Percentiles rank a stretch among this genome's conserved stretches.
Conservation (phyloP, 495 filamentous ascomycete species). For the Geopyxis carbonaria region DNA sequence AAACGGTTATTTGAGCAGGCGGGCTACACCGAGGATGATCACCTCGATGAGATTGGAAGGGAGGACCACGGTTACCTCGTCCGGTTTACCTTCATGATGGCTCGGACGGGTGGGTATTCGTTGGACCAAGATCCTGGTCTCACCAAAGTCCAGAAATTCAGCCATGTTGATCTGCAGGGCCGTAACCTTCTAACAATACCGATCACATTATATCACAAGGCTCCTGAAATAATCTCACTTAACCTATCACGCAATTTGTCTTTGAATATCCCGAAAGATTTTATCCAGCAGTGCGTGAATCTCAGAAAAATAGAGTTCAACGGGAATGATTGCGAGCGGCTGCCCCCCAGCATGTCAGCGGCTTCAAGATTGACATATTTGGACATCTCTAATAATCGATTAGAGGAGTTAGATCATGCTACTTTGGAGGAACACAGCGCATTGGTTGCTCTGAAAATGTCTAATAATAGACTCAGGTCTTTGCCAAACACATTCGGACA, state of each 20-base stretch:
- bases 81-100: conserved; percentile 84
- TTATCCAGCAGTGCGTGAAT: conserved; percentile 82
- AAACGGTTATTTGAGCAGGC: conserved; percentile 83
- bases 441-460: conserved; percentile 78
- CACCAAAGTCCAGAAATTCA: conserved; percentile 68
- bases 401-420: conserved; percentile 73
- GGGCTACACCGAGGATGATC: conserved; percentile 74
- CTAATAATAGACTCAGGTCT: conserved; percentile 69
- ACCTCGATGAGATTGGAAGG: conserved; percentile 84
- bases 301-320: conserved; percentile 88
- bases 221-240: conserved; percentile 80
- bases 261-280: conserved; percentile 85
- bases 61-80: conserved; percentile 96
- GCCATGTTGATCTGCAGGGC: conserved; percentile 80
- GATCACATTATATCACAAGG: conserved; percentile 79
- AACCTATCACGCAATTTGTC: conserved; percentile 86
- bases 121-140: conserved; percentile 58
- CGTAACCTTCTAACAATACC: conserved; percentile 88
- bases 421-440: conserved; percentile 51
- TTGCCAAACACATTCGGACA: conserved; percentile 66
- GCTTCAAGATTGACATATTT: conserved; percentile 71
- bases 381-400: conserved; percentile 83
- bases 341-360: conserved; percentile 71
- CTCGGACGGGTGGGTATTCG: conserved; percentile 61
- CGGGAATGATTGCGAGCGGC: conserved; percentile 70